Evolutionary conservation across 179 eudicot species (phyloP), one percentile per base, ranked within the genome.

Genomic region (Amaranthus tricolor): DNA sequence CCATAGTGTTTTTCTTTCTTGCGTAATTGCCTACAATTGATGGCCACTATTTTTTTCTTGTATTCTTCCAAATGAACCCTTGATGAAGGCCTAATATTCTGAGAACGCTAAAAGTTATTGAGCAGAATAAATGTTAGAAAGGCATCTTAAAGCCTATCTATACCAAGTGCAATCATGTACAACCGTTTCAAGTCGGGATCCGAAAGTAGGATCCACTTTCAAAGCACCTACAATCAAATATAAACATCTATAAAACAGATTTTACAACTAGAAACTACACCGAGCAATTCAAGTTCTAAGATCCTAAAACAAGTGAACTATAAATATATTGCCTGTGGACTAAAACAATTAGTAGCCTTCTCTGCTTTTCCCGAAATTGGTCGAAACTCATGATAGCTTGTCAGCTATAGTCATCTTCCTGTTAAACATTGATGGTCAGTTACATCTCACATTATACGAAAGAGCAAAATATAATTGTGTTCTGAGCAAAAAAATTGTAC

Each of bases 321-420:
- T 76, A 77, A 74, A 86, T 83, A 81, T 84, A 82, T 77, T 71
- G 31, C 75, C 74, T 76, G 80, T 77, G 64, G 67, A 76, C 77
- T 75, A 73, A 70, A 74, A 56, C 71, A 77, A 84, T 76, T 80
- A 75, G 72, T 60, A 67, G 70, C 77, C 83, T 40, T 57, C 70
- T 64, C 70, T 45, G 57, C 70, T 40, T 1, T 31, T 67, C 55
- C 51, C 45, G 56, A 63, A 56, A 61, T 71, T 66, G 76, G 63
- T 19, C 31, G 58, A 70, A 74, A 62, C 73, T 69, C 70, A 43
- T 16, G 17, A 54, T 43, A 52, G 48, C 20, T 20, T 8, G 17
- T 24, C 66, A 10, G 67, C 53, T 44, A 44, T 7, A 45, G 73
- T 81, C 60, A 78, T 78, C 71, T 81, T 47, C 84, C 84, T 81